A percentile compares a stretch with the other conserved stretches of the same genome.
Evolutionary conservation across 169 alveolate genomes (phyloP).

Genomic region (Plasmodium knowlesi): DNA sequence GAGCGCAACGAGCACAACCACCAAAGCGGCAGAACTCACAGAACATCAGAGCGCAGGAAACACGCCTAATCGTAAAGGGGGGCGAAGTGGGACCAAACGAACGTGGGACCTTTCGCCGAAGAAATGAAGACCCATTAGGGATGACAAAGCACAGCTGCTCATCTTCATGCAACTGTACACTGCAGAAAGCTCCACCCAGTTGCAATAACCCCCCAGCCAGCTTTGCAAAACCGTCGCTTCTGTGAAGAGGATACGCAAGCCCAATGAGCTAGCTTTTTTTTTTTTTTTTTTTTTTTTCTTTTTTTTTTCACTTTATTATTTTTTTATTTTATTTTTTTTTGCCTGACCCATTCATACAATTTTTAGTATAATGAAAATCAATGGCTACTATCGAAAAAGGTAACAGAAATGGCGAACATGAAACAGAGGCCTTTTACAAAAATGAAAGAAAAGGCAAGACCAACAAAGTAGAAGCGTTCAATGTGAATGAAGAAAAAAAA

Average conservation of each 20-base stretch:
- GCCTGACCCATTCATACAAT: neutral
- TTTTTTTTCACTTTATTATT: constrained; percentile 19
- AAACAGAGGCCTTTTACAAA: constrained; percentile 15
- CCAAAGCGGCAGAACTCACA: neutral
- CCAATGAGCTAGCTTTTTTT: neutral
- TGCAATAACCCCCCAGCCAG: neutral
- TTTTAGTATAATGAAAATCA: constrained; percentile 44
- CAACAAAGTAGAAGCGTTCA: neutral
- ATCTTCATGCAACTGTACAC: neutral
- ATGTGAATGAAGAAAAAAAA: constrained; percentile 15
- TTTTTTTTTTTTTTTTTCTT: constrained; percentile 27
- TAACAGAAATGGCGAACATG: constrained; percentile 26
- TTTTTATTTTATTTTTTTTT: constrained; percentile 26
- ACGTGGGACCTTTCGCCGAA: neutral
- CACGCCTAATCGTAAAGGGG: neutral
- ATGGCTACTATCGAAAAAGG: constrained; percentile 68
- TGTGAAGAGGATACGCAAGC: neutral
- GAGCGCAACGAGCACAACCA: neutral
- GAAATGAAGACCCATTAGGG: constrained; percentile 9
- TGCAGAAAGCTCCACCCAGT: neutral
- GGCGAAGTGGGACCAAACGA: neutral
- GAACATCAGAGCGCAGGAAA: neutral
- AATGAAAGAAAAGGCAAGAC: constrained; percentile 13
- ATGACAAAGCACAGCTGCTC: neutral
- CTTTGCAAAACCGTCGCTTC: neutral